A percentile compares a stretch with the other conserved stretches of the same genome.
These are phyloP conservation scores for Fragaria vesca DNA, from an alignment of 306 rosid species.

Conservation along the genomic window DNA sequence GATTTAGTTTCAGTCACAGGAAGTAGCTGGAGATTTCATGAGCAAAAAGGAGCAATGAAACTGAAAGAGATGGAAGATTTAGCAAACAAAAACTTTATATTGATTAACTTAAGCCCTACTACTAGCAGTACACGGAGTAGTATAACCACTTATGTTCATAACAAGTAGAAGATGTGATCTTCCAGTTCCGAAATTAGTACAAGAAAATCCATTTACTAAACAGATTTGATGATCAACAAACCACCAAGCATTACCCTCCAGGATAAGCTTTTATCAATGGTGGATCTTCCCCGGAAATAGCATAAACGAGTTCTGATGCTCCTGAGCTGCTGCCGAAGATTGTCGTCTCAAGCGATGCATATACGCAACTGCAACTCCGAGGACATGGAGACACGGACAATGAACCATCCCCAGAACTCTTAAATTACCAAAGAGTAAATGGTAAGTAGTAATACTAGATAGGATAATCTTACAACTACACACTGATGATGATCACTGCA, in stretches of 20 bases:
- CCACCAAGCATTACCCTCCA: constrained; percentile 39
- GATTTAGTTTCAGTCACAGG: neutral
- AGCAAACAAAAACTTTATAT: constrained; percentile 44
- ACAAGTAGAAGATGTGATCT: constrained; percentile 36
- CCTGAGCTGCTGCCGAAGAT: constrained; percentile 35
- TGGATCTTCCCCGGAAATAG: constrained; percentile 44
- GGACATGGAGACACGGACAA: neutral
- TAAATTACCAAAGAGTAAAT: constrained; percentile 34
- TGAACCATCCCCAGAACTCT: constrained; percentile 30
- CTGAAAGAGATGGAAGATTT: constrained; percentile 14
- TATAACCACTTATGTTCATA: constrained; percentile 56
- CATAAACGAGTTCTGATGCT: constrained; percentile 36
- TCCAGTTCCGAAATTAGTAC: constrained; percentile 48
- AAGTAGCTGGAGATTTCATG: neutral
- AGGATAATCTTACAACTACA: constrained; percentile 61
- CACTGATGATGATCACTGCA: constrained; percentile 38
- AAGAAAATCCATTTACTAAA: constrained; percentile 42
- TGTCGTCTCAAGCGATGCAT: constrained; percentile 18
- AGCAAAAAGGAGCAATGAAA: constrained; percentile 7
- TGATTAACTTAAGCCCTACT: constrained; percentile 30
- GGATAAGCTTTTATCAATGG: constrained; percentile 34
- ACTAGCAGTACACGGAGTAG: constrained; percentile 28
- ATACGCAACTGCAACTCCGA: neutral
- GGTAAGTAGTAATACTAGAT: constrained; percentile 35
- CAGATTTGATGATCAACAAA: constrained; percentile 26